phyloP scores from a whole-genome alignment of 2,329 filamentous ascomycete genomes.

The Diplodia intermedia region DNA sequence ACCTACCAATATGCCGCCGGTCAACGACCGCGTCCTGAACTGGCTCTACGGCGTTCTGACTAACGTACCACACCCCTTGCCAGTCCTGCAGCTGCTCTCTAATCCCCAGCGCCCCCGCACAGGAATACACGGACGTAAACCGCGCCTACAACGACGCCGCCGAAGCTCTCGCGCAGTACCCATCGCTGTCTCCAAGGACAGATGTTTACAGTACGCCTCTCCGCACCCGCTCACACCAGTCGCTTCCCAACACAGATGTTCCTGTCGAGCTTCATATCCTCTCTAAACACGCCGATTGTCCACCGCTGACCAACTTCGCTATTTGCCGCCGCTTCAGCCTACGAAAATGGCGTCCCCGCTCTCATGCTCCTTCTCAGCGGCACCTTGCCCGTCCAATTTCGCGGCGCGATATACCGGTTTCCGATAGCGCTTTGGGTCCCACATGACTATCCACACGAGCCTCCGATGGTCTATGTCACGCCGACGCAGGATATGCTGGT shows the following conservation, averaged over 20 bases:
- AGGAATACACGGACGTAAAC: constrained; percentile 95
- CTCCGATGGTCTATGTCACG: constrained; percentile 86
- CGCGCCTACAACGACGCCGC: constrained; percentile 92
- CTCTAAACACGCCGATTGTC: neutral
- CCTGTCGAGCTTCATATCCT: neutral
- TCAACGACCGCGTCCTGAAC: constrained; percentile 88
- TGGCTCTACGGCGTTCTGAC: constrained; percentile 94
- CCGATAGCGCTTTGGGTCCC: constrained; percentile 93
- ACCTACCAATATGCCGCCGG: constrained; percentile 61
- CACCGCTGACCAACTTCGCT: neutral
- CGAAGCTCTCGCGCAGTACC: constrained; percentile 77
- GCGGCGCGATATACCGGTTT: constrained; percentile 87
- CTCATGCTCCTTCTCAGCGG: constrained; percentile 86
- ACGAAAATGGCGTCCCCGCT: constrained; percentile 84
- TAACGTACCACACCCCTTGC: constrained; percentile 38
- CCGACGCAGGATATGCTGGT: constrained; percentile 89
- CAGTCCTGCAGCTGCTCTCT: constrained; percentile 34
- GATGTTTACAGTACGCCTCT: constrained; percentile 87
- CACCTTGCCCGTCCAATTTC: constrained; percentile 89
- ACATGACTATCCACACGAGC: constrained; percentile 83
- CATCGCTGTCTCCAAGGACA: constrained; percentile 82
- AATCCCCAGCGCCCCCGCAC: constrained; percentile 41
- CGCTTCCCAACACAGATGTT: constrained; percentile 18
- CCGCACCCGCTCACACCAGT: constrained; percentile 19
- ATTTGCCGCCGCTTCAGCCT: constrained; percentile 64